Evolutionary conservation across 1,284 basidiomycete species (phyloP).

Genomic region (Malassezia obtusa): DNA sequence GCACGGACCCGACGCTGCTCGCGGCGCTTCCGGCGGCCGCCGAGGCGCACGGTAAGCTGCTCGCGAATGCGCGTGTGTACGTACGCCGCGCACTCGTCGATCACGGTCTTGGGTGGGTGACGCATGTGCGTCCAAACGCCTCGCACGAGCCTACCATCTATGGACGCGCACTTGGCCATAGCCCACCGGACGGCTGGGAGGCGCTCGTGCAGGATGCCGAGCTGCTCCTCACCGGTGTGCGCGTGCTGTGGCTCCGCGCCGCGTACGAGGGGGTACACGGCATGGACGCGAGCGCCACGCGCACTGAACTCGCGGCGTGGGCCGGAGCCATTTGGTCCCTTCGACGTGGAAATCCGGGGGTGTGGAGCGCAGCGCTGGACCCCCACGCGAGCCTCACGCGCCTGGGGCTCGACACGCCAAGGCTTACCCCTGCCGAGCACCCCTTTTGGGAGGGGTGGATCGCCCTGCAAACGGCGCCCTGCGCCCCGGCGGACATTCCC

Average conservation of each 20-base stretch:
- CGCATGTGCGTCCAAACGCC: not conserved
- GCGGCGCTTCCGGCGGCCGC: not conserved
- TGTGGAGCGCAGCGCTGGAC: not conserved
- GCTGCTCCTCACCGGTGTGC: constrained; percentile 1
- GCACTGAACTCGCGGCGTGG: constrained; percentile 1
- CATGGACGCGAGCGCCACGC: not conserved
- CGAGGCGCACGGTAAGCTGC: not conserved
- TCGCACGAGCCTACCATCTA: not conserved
- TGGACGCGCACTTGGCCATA: constrained; percentile 8
- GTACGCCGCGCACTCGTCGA: constrained; percentile 11
- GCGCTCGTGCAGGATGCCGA: constrained; percentile 3
- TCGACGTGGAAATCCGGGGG: not conserved
- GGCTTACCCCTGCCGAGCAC: too few relatives aligned
- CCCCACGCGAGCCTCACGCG: not conserved
- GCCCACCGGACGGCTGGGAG: constrained; percentile 8
- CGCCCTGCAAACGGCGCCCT: too few relatives aligned
- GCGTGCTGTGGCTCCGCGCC: not conserved
- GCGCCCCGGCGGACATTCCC: too few relatives aligned
- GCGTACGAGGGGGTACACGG: not conserved
- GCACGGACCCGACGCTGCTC: not conserved
- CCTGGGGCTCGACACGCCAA: not conserved
- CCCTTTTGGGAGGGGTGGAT: too few relatives aligned
- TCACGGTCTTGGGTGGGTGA: constrained; percentile 11
- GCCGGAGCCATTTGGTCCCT: constrained; percentile 9
- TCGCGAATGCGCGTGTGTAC: constrained; percentile 15